These are phyloP conservation scores for Coemansia sp. DNA, from an alignment of 192 early-diverging fungal species.

Conservation along the genomic window DNA sequence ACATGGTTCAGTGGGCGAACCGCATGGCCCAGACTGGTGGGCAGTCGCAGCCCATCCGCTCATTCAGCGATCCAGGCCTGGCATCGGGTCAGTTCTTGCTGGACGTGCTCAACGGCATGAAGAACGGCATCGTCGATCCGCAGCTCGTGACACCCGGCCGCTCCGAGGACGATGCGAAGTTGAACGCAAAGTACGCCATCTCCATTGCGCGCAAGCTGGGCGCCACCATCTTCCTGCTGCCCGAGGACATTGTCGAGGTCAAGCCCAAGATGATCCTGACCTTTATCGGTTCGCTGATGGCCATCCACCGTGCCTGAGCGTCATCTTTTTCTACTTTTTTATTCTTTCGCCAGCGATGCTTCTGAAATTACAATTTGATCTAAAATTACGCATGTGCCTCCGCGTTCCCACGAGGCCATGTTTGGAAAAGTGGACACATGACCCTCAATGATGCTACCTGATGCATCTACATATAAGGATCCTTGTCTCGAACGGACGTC, in stretches of 20 bases:
- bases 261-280: constrained; percentile 96
- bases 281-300: constrained; percentile 94
- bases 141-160: constrained; percentile 71
- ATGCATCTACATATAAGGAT: too few species aligned
- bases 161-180: constrained; percentile 78
- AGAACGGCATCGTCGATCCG: constrained; percentile 90
- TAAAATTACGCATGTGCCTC: background rate
- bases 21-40: constrained; percentile 62
- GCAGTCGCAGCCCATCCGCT: constrained; percentile 62
- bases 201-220: constrained; percentile 98
- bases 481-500: too few species aligned
- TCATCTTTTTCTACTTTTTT: constrained; percentile 1
- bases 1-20: constrained; percentile 98
- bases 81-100: constrained; percentile 81
- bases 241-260: constrained; percentile 98
- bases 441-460: too few species aligned
- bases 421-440: too few species aligned
- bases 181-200: constrained; percentile 96
- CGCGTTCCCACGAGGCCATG: too few species aligned
- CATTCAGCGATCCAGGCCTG: constrained; percentile 84
- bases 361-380: background rate
- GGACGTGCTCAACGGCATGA: constrained; percentile 91
- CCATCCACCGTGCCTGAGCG: constrained; percentile 47
- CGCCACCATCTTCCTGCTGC: constrained; percentile 96
- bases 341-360: background rate